These are phyloP conservation scores for Colletotrichum eleusines DNA, from an alignment of 2,329 filamentous ascomycete genomes.

Conservation along the genomic window DNA sequence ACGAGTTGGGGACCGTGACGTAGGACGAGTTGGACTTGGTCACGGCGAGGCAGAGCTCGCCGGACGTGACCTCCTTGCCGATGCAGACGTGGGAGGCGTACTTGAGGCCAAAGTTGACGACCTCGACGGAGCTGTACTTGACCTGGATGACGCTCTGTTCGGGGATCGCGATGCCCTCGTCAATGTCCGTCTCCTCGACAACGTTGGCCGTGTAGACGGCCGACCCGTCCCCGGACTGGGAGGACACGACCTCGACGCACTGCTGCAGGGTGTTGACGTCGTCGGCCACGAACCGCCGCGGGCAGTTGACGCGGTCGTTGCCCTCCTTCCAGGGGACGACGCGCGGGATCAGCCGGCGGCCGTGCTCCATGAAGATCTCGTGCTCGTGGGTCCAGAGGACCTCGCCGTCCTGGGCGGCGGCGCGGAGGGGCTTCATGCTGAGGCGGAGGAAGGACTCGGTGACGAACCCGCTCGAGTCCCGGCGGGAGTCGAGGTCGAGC, in stretches of 20 bases:
- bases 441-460: constrained; percentile 38
- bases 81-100: constrained; percentile 49
- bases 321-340: constrained; percentile 53
- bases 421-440: constrained; percentile 21
- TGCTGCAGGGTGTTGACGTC: constrained; percentile 51
- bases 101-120: constrained; percentile 46
- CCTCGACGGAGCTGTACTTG: constrained; percentile 52
- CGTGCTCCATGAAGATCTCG: constrained; percentile 52
- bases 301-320: constrained; percentile 55
- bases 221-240: constrained; percentile 35
- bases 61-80: constrained; percentile 47
- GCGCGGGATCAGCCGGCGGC: constrained; percentile 52
- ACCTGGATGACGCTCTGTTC: constrained; percentile 47
- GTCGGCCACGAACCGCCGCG: constrained; percentile 51
- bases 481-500: constrained; percentile 39
- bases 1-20: constrained; percentile 44
- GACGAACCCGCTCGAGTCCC: constrained; percentile 1
- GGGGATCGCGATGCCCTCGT: constrained; percentile 14
- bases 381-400: constrained; percentile 38
- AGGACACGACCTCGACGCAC: constrained; percentile 47
- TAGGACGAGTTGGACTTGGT: constrained; percentile 52
- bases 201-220: constrained; percentile 43
- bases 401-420: constrained; percentile 20
- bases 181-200: constrained; percentile 38
- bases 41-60: constrained; percentile 47